phyloP scores from a whole-genome alignment of 768 basidiomycete genomes.

The Collybia sp. region DNA sequence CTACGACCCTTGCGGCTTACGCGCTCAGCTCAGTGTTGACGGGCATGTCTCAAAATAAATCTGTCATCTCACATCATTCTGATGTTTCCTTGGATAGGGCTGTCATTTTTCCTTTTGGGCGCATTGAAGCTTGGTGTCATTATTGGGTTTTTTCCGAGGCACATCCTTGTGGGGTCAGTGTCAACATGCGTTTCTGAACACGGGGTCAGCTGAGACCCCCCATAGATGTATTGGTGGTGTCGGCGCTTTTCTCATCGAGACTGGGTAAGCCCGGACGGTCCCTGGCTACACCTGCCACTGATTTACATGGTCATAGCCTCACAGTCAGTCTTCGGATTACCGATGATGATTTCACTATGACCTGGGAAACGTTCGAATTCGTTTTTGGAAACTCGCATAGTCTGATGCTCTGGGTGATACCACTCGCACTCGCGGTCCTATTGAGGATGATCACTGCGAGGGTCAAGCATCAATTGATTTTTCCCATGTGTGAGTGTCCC shows the following conservation, averaged over 20 bases:
- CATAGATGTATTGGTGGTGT: slow-evolving; percentile 91
- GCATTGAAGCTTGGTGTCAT: slow-evolving; percentile 77
- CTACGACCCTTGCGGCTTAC: slow-evolving; percentile 89
- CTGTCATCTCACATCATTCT: slow-evolving; percentile 1
- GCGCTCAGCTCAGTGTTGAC: slow-evolving; percentile 86
- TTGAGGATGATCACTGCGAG: slow-evolving; percentile 76
- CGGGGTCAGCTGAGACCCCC: not conserved
- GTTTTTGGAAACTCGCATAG: slow-evolving; percentile 64
- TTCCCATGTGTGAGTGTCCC: slow-evolving; percentile 69
- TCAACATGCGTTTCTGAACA: slow-evolving; percentile 1
- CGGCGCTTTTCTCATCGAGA: slow-evolving; percentile 86
- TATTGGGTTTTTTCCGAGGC: slow-evolving; percentile 94
- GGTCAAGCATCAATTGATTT: slow-evolving; percentile 85
- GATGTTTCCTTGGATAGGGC: slow-evolving; percentile 30
- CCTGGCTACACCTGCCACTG: slow-evolving; percentile 1
- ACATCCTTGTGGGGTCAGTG: slow-evolving; percentile 89
- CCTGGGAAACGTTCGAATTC: slow-evolving; percentile 57
- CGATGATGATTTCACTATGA: slow-evolving; percentile 71
- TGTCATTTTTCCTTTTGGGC: slow-evolving; percentile 86
- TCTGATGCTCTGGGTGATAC: slow-evolving; percentile 74
- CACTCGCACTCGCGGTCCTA: slow-evolving; percentile 69
- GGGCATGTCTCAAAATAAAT: slow-evolving; percentile 36
- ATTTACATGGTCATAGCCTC: slow-evolving; percentile 39
- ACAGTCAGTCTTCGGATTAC: slow-evolving; percentile 81
- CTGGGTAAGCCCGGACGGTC: slow-evolving; percentile 50